Evolutionary conservation across 306 rosid species (phyloP), one percentile per base, ranked within the genome.

Genomic region (Ormosia semicastrata): DNA sequence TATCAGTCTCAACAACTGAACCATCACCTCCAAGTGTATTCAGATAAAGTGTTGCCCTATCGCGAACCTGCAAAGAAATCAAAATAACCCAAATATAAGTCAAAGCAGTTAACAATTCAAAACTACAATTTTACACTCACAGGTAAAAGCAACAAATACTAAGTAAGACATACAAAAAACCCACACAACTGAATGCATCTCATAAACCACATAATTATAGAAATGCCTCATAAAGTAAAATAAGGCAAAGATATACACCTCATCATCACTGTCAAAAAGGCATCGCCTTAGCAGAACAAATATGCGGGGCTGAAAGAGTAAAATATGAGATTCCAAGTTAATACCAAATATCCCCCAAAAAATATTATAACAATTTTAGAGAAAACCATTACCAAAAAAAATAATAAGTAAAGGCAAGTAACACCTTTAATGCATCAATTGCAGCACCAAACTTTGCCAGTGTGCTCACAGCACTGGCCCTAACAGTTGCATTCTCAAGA

Each of bases 401-500:
- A 69, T 12, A 24, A 64, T 24, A 73, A 7, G 63, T 46, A 60
- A 66, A 62, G 24, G 74, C 17, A 68, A 85, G 53, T 54, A 78
- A 60, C 81, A 96, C 99, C 99, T 92, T 92, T 82, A 94, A 78
- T 8, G 81, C 85, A 86, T 94, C 99, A 83, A 92, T 94, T 83
- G 89, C 50, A 66, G 97, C 98, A 81, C 98, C 99, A 86, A 96
- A 96, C 88, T 89, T 96, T 69, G 99, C 99, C 85, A 96, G 86
- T 59, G 99, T 96, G 91, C 99, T 96, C 78, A 96, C 98, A 32
- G 99, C 99, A 84, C 98, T 83, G 39, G 99, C 98, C 80, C 99
- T 88, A 43, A 96, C 98, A 76, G 97, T 94, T 69, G 97, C 94
- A 89, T 96, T 96, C 84, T 96, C 99, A 78, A 96, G 99, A 91